Percentiles rank a stretch among this genome's conserved stretches.
phyloP scores from a whole-genome alignment of 2,329 filamentous ascomycete species.

The Karstenula rhodostoma region DNA sequence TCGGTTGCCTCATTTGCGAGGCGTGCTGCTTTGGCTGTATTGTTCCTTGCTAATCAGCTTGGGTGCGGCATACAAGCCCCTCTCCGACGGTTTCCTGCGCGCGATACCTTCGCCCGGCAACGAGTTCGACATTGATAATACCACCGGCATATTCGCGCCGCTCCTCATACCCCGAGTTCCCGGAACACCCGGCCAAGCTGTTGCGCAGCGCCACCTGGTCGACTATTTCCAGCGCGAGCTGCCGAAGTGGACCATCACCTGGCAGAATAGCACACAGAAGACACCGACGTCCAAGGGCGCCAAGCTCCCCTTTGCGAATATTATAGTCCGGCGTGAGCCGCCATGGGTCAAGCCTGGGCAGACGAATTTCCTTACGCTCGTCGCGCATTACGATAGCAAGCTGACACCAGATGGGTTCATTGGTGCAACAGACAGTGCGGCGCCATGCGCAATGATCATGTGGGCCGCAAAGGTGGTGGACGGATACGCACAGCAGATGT shows the following conservation, averaged over 20 bases:
- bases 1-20: conserved; percentile 22
- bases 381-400: conserved; percentile 94
- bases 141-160: conserved; percentile 76
- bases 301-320: conserved; percentile 83
- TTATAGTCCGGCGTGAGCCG: conserved; percentile 87
- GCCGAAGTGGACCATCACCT: conserved; percentile 79
- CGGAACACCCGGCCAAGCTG: conserved; percentile 77
- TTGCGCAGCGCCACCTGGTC: conserved; percentile 81
- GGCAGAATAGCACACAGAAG: conserved; percentile 88
- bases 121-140: conserved; percentile 81
- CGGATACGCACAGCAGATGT: conserved; percentile 79
- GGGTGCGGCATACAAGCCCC: conserved; percentile 61
- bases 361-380: conserved; percentile 81
- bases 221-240: conserved; percentile 79
- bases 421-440: conserved; percentile 91
- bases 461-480: conserved; percentile 85
- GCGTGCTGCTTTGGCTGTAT: conserved; percentile 22
- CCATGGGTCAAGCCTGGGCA: conserved; percentile 80
- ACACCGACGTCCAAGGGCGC: conserved; percentile 78
- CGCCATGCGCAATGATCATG: conserved; percentile 92
- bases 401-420: conserved; percentile 84
- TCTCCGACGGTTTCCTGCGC: conserved; percentile 79
- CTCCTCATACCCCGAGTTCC: conserved; percentile 89
- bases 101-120: conserved; percentile 73
- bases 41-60: conserved; percentile 24